phyloP scores from a whole-genome alignment of 2,329 filamentous ascomycete genomes.

The Rhynchosporium agropyri region DNA sequence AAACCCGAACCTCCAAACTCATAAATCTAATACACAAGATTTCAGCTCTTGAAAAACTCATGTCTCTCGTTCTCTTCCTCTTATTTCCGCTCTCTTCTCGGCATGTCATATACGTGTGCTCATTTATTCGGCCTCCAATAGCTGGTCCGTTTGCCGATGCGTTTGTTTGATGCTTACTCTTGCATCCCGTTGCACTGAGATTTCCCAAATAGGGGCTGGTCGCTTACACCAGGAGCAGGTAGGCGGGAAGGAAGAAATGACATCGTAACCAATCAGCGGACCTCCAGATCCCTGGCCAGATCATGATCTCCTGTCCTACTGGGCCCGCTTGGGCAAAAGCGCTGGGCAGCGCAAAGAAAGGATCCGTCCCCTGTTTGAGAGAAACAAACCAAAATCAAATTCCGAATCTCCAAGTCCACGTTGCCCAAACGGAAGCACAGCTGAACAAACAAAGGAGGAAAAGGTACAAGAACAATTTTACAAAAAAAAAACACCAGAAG shows the following conservation, averaged over 20 bases:
- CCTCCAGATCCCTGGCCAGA: too few relatives aligned
- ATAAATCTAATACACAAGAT: constrained; percentile 34
- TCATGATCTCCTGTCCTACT: too few relatives aligned
- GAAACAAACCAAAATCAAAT: too few relatives aligned
- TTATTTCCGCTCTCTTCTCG: constrained; percentile 9
- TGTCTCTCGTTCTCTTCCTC: constrained; percentile 23
- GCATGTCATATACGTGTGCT: constrained; percentile 1
- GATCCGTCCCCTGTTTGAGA: too few relatives aligned
- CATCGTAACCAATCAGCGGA: too few relatives aligned
- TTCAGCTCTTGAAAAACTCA: constrained; percentile 41
- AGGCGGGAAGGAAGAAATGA: not conserved
- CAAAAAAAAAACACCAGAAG: not conserved
- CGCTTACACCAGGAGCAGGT: not conserved
- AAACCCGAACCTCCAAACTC: not conserved
- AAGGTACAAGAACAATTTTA: not conserved
- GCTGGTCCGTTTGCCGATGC: too few relatives aligned
- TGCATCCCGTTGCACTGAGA: too few relatives aligned
- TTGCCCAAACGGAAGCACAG: not conserved
- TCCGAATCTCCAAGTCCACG: too few relatives aligned
- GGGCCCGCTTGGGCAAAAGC: too few relatives aligned
- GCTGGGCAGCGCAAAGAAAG: too few relatives aligned
- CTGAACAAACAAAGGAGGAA: not conserved
- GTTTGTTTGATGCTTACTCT: too few relatives aligned
- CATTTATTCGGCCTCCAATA: not conserved
- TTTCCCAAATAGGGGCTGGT: too few relatives aligned